Percentiles rank a stretch among this genome's conserved stretches.
Evolutionary conservation across 2,329 filamentous ascomycete genomes (phyloP).

Genomic region (Trichoderma sp.): DNA sequence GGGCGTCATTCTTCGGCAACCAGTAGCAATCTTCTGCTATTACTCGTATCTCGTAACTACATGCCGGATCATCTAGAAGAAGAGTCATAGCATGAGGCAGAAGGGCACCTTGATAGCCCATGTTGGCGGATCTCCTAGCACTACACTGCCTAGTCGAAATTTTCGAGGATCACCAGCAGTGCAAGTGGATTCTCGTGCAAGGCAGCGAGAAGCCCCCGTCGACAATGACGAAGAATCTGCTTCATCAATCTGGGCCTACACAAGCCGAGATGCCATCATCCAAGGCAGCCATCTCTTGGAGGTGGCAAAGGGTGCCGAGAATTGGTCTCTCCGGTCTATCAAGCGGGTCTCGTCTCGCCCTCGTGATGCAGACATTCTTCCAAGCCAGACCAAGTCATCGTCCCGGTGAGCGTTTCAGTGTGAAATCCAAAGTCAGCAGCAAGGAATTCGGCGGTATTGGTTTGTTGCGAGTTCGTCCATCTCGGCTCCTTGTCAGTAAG

Average conservation of each 20-base stretch:
- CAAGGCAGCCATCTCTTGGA: background rate
- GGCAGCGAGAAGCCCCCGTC: background rate
- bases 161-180: background rate
- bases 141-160: background rate
- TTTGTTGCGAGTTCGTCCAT: background rate
- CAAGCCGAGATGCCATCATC: background rate
- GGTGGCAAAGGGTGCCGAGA: background rate
- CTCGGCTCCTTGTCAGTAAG: background rate
- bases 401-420: background rate
- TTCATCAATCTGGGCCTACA: background rate
- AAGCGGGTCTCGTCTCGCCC: background rate
- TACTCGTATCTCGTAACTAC: background rate
- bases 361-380: background rate
- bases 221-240: background rate
- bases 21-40: background rate
- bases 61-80: background rate
- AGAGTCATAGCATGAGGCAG: background rate
- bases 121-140: background rate
- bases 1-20: background rate
- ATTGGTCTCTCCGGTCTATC: background rate
- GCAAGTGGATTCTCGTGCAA: background rate
- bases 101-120: background rate
- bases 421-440: background rate
- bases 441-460: background rate
- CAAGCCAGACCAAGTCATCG: background rate